These are phyloP conservation scores for Pilasporangium apinafurcum DNA, from an alignment of 352 stramenopile species.

Conservation along the genomic window DNA sequence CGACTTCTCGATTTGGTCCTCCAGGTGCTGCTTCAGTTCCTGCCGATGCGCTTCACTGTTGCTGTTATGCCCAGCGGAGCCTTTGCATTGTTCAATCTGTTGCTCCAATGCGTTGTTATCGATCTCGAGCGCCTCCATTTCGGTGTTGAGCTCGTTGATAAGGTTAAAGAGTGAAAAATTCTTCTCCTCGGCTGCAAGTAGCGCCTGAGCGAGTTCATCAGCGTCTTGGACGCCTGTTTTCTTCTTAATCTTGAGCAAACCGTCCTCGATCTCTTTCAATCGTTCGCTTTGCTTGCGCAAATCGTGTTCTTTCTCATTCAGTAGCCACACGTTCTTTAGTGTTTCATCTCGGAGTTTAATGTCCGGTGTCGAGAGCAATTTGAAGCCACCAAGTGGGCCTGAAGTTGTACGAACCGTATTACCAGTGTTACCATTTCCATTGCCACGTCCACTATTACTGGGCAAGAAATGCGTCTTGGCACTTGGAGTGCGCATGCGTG, in stretches of 20 bases:
- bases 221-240: constrained; percentile 83
- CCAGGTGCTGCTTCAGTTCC: constrained; percentile 63
- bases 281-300: constrained; percentile 65
- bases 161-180: constrained; percentile 95
- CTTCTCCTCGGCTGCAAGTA: constrained; percentile 89
- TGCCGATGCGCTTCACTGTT: constrained; percentile 49
- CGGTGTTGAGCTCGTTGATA: constrained; percentile 91
- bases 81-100: constrained; percentile 52
- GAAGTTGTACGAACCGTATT: constrained; percentile 7
- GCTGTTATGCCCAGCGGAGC: constrained; percentile 44
- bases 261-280: constrained; percentile 69
- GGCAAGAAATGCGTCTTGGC: too few species aligned
- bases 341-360: constrained; percentile 73
- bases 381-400: constrained; percentile 27
- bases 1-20: constrained; percentile 82
- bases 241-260: constrained; percentile 83
- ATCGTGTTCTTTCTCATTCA: constrained; percentile 75
- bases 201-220: constrained; percentile 74
- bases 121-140: constrained; percentile 86
- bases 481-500: constrained; percentile 47
- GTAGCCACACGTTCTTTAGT: constrained; percentile 62
- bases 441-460: constrained; percentile 31
- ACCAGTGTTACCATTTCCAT: constrained; percentile 8
- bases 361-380: constrained; percentile 54
- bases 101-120: constrained; percentile 74